Conservation (phyloP, 164 flowering plant species). For the Vitis rotundifolia region DNA sequence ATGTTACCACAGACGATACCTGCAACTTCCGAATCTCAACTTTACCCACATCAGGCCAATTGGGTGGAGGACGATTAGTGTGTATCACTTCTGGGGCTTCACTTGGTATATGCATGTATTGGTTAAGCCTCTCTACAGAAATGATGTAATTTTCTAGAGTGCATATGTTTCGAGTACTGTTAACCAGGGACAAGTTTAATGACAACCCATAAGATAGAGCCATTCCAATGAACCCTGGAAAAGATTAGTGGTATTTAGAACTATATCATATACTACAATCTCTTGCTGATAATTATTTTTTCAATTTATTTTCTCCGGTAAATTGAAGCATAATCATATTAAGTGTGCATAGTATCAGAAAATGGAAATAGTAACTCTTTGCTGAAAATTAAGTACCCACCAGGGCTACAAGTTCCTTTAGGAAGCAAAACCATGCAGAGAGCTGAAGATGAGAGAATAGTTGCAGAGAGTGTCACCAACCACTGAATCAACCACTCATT, state of each 20-base stretch:
- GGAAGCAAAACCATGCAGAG: conserved; percentile 46
- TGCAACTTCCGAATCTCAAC: conserved; percentile 45
- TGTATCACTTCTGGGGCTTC: conserved; percentile 55
- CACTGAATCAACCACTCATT: conserved; percentile 52
- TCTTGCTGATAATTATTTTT: neutral
- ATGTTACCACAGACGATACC: conserved; percentile 17
- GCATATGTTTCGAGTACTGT: conserved; percentile 42
- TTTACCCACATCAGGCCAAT: conserved; percentile 52
- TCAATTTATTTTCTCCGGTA: neutral
- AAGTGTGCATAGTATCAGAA: neutral
- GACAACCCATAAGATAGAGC: conserved; percentile 55
- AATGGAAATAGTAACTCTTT: neutral
- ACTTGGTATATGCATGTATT: conserved; percentile 59
- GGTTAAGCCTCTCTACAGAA: conserved; percentile 55
- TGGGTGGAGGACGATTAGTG: conserved; percentile 30
- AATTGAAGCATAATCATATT: neutral
- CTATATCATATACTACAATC: neutral
- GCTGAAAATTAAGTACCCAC: conserved; percentile 16
- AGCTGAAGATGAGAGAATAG: conserved; percentile 37
- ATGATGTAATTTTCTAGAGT: conserved; percentile 39
- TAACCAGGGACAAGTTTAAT: conserved; percentile 30
- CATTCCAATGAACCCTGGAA: conserved; percentile 55
- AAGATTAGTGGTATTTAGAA: neutral
- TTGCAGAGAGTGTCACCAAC: conserved; percentile 32
- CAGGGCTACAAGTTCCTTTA: conserved; percentile 42